These are phyloP conservation scores for Eucalyptus marginata DNA, from an alignment of 345 rosid species.

Conservation along the genomic window DNA sequence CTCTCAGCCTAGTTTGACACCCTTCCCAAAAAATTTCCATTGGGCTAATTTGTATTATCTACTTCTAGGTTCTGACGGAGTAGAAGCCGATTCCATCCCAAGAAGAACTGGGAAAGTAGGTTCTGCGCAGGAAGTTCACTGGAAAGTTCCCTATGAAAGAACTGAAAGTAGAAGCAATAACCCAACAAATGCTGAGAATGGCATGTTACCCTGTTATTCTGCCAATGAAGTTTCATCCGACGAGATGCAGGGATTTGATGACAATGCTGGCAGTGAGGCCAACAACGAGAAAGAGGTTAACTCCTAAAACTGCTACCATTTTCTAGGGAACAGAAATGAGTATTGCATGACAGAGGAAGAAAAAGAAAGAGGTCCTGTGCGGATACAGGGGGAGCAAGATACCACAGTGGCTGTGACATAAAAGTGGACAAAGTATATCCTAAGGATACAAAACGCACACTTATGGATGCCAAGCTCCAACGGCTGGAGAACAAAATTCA, in stretches of 20 bases:
- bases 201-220: background rate
- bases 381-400: conserved; percentile 7
- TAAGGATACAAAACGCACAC: conserved; percentile 18
- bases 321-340: background rate
- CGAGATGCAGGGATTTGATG: background rate
- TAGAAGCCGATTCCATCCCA: background rate
- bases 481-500: conserved; percentile 54
- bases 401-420: conserved; percentile 11
- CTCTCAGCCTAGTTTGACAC: conserved; percentile 2
- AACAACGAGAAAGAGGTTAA: background rate
- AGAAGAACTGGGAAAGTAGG: conserved; percentile 6
- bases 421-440: conserved; percentile 42
- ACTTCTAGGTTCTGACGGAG: background rate
- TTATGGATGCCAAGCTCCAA: conserved; percentile 45
- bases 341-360: background rate
- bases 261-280: background rate
- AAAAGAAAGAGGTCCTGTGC: conserved; percentile 7
- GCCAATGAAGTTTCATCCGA: background rate
- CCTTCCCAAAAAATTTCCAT: background rate
- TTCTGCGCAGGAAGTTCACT: conserved; percentile 5
- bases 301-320: background rate
- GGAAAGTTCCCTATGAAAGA: background rate
- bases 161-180: background rate
- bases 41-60: background rate
- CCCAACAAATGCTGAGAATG: background rate